These are phyloP conservation scores for Striga hermonthica DNA, from an alignment of 305 asterid genomes.

Conservation along the genomic window DNA sequence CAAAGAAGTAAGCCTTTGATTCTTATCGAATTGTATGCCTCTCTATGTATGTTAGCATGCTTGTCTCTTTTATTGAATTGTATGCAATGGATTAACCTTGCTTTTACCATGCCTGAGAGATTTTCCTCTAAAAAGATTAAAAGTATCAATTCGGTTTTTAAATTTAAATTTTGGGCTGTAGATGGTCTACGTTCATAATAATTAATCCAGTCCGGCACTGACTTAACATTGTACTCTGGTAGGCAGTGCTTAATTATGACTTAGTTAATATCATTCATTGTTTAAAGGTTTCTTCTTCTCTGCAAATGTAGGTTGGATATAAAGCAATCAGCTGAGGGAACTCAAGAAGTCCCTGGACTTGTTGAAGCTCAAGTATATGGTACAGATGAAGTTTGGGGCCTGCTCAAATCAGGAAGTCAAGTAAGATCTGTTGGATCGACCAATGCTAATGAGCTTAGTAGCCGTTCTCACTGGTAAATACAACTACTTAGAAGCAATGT, in stretches of 20 bases:
- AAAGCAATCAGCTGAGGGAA: conserved; percentile 96
- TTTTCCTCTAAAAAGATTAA: conserved; percentile 2
- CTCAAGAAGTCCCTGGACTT: conserved; percentile 96
- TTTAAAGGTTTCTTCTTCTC: conserved; percentile 22
- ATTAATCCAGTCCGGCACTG: neutral
- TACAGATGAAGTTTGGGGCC: conserved; percentile 81
- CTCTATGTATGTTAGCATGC: conserved; percentile 21
- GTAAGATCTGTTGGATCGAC: conserved; percentile 98
- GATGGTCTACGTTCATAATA: neutral
- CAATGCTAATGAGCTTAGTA: conserved; percentile 88
- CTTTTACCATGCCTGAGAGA: conserved; percentile 1
- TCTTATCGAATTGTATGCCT: neutral
- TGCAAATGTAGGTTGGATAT: conserved; percentile 75
- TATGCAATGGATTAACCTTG: neutral
- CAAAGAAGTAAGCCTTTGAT: conserved; percentile 63
- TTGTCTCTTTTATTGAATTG: conserved; percentile 21
- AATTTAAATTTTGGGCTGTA: conserved; percentile 12
- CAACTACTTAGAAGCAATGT: conserved; percentile 19
- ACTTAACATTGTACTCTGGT: neutral
- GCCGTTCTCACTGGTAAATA: conserved; percentile 93
- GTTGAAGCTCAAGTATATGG: conserved; percentile 72
- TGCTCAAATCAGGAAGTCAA: conserved; percentile 74
- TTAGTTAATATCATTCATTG: conserved; percentile 5
- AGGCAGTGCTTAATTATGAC: neutral
- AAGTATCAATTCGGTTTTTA: neutral